Base-by-base conservation (phyloP, 2,329 filamentous ascomycete species). In the Cytospora paraplurivora region DNA sequence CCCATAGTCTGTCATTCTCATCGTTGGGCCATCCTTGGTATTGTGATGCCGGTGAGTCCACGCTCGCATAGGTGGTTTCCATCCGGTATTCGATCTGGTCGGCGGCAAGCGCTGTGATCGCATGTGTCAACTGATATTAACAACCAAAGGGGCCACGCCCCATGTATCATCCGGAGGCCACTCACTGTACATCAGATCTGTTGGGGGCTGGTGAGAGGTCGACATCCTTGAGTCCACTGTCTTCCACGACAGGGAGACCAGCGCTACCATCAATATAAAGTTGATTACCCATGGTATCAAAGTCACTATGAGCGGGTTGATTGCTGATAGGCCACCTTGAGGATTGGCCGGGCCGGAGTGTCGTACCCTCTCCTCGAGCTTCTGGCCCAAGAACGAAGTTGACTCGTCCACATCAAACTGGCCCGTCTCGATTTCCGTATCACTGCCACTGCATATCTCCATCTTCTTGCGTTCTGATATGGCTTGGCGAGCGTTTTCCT, bases 41-140 rank as follows among this genome's bases (percentile, higher is more conserved):
- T 6, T 62, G 49, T 6, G 61, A 62, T 11, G 47, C 55, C 3
- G 61, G 55, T 17, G 44, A 62, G n/a, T 62, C 37, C 15, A 58
- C 41, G 61, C 61, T 62, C 10, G 55, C 55, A 27, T 62, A 62
- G 7, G 61, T 54, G 7, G 61, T 58, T 32, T 62, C 61, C 19
- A 62, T n/a, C 6, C 49, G 34, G 32, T 62, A 62, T 21, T 62
- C 61, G 19, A 62, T 51, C 17, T 55, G 35, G 19, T 62, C 61
- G 27, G 57, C 54, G 19, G 61, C 61, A 32, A 62, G 54, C 21
- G 61, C 61, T 62, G 17, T 3, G 4, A 37, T 44, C 12, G 7
- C 10, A 35, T 15, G 7, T 17, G 6, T 49, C 21, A 47, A 12
- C 13, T 4, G 6, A 17, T 11, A 13, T 15, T 17, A 21, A 11